Evolutionary conservation across 2,329 filamentous ascomycete genomes (phyloP), one percentile per base, ranked within the genome.

Genomic region (Alternaria ethzedia): DNA sequence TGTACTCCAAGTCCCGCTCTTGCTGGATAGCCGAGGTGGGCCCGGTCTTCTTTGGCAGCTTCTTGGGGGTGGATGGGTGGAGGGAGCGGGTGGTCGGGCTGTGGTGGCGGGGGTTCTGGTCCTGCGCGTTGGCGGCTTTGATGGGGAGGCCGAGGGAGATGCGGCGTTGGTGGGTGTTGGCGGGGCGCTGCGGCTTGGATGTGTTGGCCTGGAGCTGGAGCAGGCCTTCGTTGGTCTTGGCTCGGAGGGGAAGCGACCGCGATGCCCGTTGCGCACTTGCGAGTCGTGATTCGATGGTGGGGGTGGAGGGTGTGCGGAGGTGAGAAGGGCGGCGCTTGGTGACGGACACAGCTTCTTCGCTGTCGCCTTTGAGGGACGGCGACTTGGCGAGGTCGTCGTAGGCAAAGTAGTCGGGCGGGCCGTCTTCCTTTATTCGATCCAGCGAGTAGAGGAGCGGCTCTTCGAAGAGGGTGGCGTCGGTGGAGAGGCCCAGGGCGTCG

Each of bases 1-100:
- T 73, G 68, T 78, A 77, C 54, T 76, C 71, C 3, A 76, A 66
- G 17, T 77, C 75, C 8, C 67, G 67, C 55, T 75, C 74, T 47
- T 68, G 59, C 26, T 70, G 67, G 12, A 61, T 57, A 13, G 63
- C 56, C n/a, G 61, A 58, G 6, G 41, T 58, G 5, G 50, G 57
- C 5, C 55, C 49, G 20, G 60, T 54, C 32, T 41, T 61, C 21
- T 70, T 61, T n/a, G 65, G 52, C 6, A 59, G 61, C 23, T 58
- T 45, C 43, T 60, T 55, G 44, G 50, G 49, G 13, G 57, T 51
- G 12, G 51, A 55, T 30, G 59, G 52, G 32, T 50, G 54, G 41
- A 62, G 57, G 41, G 55, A 63, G 41, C 59, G 51, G 21, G 66
- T 59, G 28, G 59, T 52, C 26, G 61, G 60, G 36, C 63, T 63